Evolutionary conservation across 2,329 filamentous ascomycete genomes (phyloP).

Genomic region (Mycocentrospora acerina): DNA sequence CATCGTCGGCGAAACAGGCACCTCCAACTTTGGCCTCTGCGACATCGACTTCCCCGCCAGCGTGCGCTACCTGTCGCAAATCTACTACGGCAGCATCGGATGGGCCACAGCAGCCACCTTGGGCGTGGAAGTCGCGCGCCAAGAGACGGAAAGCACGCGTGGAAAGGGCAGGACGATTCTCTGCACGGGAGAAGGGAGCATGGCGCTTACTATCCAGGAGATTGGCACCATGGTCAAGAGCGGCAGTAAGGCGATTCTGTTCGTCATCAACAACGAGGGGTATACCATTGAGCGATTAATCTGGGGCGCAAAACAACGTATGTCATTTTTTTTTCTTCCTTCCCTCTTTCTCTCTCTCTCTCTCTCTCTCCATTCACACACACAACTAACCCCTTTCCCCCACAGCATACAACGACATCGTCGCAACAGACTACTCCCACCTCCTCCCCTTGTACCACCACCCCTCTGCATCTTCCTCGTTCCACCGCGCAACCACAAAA

Average conservation of each 20-base stretch:
- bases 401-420: conserved; percentile 44
- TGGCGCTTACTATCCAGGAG: conserved; percentile 68
- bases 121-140: conserved; percentile 51
- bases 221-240: conserved; percentile 62
- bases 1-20: conserved; percentile 47
- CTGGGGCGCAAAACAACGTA: conserved; percentile 45
- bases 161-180: conserved; percentile 51
- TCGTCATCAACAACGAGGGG: conserved; percentile 51
- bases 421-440: conserved; percentile 42
- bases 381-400: too few species aligned
- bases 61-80: conserved; percentile 41
- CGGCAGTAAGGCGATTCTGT: conserved; percentile 39
- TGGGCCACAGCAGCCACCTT: conserved; percentile 47
- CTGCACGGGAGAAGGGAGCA: conserved; percentile 64
- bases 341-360: neutral
- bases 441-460: conserved; percentile 46
- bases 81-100: conserved; percentile 49
- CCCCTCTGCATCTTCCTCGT: conserved; percentile 29
- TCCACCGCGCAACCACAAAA: conserved; percentile 42
- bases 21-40: conserved; percentile 42
- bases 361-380: neutral
- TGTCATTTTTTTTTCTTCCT: conserved; percentile 3
- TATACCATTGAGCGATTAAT: conserved; percentile 52
- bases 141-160: conserved; percentile 41
- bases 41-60: conserved; percentile 33